These are phyloP conservation scores for Lipomyces chichibuensis DNA, from an alignment of 805 yeast genomes.

Conservation along the genomic window DNA sequence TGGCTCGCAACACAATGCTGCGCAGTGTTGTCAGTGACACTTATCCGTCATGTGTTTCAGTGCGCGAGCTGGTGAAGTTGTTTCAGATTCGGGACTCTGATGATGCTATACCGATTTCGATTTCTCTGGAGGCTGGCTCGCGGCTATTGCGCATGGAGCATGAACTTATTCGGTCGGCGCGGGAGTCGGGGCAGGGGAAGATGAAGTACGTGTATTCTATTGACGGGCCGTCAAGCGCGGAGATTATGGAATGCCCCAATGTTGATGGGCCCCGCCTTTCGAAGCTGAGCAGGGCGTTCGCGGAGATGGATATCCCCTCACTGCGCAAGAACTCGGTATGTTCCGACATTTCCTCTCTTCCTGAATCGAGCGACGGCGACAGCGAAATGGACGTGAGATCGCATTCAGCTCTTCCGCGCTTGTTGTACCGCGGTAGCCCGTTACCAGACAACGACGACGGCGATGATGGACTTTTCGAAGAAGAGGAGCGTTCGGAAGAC, in stretches of 20 bases:
- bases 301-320: background rate
- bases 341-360: background rate
- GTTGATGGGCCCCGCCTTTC: background rate
- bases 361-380: background rate
- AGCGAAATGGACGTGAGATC: background rate
- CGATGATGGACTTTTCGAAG: background rate
- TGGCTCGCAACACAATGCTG: background rate
- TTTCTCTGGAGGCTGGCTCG: slow-evolving; percentile 12
- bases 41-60: slow-evolving; percentile 10
- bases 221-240: background rate
- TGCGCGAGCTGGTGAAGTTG: background rate
- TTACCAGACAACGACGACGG: background rate
- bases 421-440: background rate
- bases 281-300: background rate
- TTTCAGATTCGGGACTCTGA: slow-evolving; percentile 9
- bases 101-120: slow-evolving; percentile 7
- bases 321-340: background rate
- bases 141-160: background rate
- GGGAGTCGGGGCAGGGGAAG: background rate
- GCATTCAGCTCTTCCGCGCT: background rate
- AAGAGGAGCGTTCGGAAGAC: slow-evolving; percentile 9
- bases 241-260: background rate
- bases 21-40: background rate
- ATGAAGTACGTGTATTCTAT: slow-evolving; percentile 2
- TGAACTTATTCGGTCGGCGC: background rate